Evolutionary conservation across 768 basidiomycete genomes (phyloP).

Genomic region (Hygrocybe coccinea): DNA sequence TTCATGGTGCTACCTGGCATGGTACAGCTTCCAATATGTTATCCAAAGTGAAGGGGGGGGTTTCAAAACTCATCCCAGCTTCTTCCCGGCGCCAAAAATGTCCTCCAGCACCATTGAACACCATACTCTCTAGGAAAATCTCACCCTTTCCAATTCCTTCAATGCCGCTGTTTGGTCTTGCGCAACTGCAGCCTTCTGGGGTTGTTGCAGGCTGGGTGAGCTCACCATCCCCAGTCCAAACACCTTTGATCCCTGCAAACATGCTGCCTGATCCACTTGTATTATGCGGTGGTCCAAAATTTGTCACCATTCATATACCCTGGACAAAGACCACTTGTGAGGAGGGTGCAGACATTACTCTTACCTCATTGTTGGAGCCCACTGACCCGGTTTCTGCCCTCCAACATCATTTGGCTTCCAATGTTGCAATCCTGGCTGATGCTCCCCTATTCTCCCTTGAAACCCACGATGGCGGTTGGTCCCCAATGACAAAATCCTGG

Average conservation of each 20-base stretch:
- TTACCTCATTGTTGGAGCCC: constrained; percentile 15
- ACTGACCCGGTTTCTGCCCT: constrained; percentile 20
- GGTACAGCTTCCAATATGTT: constrained; percentile 14
- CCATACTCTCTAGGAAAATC: constrained; percentile 10
- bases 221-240: constrained; percentile 12
- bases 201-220: constrained; percentile 29
- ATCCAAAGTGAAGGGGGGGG: constrained; percentile 7
- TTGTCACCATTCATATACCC: constrained; percentile 28
- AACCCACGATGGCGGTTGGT: neutral
- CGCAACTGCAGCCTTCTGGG: constrained; percentile 33
- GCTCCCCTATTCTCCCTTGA: constrained; percentile 17
- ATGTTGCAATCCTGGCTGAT: constrained; percentile 11
- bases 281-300: constrained; percentile 1
- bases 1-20: constrained; percentile 31
- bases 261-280: constrained; percentile 9
- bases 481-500: constrained; percentile 8
- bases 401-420: constrained; percentile 18
- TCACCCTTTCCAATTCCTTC: constrained; percentile 22
- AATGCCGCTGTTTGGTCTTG: constrained; percentile 31
- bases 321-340: constrained; percentile 32
- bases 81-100: constrained; percentile 11
- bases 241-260: constrained; percentile 13
- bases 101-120: constrained; percentile 29
- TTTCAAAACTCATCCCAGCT: constrained; percentile 17
- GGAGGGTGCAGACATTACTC: constrained; percentile 24